Evolutionary conservation across 2,329 filamentous ascomycete species (phyloP), one percentile per base, ranked within the genome.

Genomic region (Fusarium paranaense): DNA sequence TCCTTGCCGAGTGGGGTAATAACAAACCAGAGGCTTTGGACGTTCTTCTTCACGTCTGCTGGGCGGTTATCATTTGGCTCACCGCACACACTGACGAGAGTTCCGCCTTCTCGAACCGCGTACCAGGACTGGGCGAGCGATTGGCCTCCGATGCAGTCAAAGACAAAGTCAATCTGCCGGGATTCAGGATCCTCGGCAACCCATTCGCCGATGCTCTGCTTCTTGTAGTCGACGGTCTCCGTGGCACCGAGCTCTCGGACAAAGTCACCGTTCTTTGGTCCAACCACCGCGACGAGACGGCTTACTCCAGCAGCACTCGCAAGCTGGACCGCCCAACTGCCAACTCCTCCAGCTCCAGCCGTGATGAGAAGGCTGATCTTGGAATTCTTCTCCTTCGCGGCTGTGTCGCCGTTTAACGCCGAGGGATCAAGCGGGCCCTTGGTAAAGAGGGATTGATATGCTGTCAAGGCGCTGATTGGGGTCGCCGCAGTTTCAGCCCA

Each of bases 391-490:
- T 62, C 40, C 5, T n/a, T 47, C 0, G 67, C 59, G 1, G 33
- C 45, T 1, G 22, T 54, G 11, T 65, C 45, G 0, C 68, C 68
- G 0, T 5, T 18, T 1, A 68, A n/a, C 1, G 72, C 72, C 0
- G 22, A 1, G 0, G 59, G 11, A 11, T 73, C 56, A 5, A 75
- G 20, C 0, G 56, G 60, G 0, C 73, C 73, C 5, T 66, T 71
- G 68, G 83, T 65, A 4, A 76, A 76, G 22, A 85, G 66, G 8
- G 77, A 80, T 72, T 85, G 84, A 66, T 79, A 84, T 5, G 83
- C 84, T 1, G 84, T 85, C 30, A 85, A 71, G 16, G 84, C 82
- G 64, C 81, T 83, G 22, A 85, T 75, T 3, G 84, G 84, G 32
- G 81, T 78, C 5, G 83, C 81, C 1, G 83, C 82, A 0, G 83